Percentiles rank a stretch among this genome's conserved stretches.
Conservation (phyloP, 2,329 filamentous ascomycete species). For the Cytospora chrysosperma region DNA sequence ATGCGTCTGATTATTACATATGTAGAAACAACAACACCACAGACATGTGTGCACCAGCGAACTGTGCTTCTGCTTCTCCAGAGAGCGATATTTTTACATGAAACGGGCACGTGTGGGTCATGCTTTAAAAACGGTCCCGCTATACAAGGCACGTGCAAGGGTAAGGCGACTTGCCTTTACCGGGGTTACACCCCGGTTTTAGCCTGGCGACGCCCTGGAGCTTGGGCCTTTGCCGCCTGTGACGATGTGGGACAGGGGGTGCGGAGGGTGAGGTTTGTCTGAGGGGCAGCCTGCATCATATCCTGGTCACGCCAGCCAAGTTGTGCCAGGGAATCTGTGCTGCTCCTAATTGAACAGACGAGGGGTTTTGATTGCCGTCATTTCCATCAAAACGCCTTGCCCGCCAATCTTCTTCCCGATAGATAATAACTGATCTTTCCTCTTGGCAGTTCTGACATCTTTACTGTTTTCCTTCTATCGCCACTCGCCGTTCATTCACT, state of each 20-base stretch:
- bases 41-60: neutral
- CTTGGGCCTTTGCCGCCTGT: neutral
- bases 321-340: constrained; percentile 3
- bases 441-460: neutral
- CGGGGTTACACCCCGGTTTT: too few species aligned
- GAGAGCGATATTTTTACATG: neutral
- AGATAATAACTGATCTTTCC: neutral
- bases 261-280: too few species aligned
- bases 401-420: constrained; percentile 5
- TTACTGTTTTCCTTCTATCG: constrained; percentile 10
- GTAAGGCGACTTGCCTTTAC: neutral
- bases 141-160: neutral
- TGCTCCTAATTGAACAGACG: constrained; percentile 13
- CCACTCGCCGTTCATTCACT: neutral
- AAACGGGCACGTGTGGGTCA: neutral
- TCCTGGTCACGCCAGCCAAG: neutral
- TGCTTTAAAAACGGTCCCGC: neutral
- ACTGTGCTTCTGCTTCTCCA: neutral
- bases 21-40: neutral
- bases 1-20: constrained; percentile 3
- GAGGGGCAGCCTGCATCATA: neutral
- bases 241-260: neutral
- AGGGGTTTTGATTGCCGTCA: constrained; percentile 21
- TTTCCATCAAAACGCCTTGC: constrained; percentile 6
- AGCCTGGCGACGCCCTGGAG: neutral